Evolutionary conservation across 228 moss, liverwort and hornwort species (phyloP).

Genomic region (Sphagnum fallax): DNA sequence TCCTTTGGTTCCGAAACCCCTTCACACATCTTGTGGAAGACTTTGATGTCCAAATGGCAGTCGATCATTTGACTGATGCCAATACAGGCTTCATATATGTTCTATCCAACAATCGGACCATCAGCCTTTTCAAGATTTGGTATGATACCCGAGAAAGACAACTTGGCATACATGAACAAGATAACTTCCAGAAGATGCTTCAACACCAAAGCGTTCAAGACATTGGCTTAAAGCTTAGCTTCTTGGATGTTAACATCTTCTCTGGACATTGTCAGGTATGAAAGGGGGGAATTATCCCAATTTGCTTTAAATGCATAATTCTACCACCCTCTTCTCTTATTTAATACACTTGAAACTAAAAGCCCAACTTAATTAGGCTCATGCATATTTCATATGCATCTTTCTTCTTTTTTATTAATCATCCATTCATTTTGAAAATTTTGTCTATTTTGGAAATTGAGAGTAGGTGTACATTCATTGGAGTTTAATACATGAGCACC

Average conservation of each 20-base stretch:
- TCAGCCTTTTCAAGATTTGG: constrained; percentile 73
- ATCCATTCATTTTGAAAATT: no score
- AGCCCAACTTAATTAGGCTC: no score
- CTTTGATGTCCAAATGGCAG: constrained; percentile 68
- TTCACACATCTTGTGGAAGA: constrained; percentile 40
- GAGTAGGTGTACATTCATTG: no score
- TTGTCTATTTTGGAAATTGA: no score
- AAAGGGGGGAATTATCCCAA: no score
- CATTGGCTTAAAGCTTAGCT: constrained; percentile 34
- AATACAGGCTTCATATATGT: constrained; percentile 81
- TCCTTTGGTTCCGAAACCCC: constrained; percentile 76
- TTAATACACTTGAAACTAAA: no score
- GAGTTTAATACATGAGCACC: no score
- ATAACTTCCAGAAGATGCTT: constrained; percentile 43
- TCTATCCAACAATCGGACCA: constrained; percentile 48
- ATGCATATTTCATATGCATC: no score
- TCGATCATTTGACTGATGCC: constrained; percentile 58
- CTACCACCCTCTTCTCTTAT: no score
- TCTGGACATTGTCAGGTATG: constrained; percentile 78
- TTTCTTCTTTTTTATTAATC: no score
- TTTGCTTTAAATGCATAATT: no score
- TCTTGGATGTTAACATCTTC: constrained; percentile 50
- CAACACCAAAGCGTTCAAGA: constrained; percentile 6
- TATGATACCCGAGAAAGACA: constrained; percentile 32
- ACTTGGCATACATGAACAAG: constrained; percentile 54